Conservation (phyloP, 2,329 filamentous ascomycete genomes). For the Podosphaera xanthii region DNA sequence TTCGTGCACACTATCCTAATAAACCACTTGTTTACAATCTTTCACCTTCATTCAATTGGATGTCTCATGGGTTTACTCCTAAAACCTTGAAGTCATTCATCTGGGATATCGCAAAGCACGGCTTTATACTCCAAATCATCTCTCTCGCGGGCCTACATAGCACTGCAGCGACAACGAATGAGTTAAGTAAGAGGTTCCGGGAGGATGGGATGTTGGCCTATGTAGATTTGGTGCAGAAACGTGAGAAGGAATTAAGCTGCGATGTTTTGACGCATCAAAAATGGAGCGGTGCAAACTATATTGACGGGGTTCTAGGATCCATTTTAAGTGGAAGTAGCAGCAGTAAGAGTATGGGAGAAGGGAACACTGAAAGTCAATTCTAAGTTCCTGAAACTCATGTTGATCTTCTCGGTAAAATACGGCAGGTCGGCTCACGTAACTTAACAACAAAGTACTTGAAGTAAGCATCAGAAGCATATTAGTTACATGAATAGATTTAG, state of each 20-base stretch:
- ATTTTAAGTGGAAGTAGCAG: constrained; percentile 82
- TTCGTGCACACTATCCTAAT: constrained; percentile 43
- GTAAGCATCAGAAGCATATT: too few relatives aligned
- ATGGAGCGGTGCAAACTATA: constrained; percentile 45
- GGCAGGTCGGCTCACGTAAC: too few relatives aligned
- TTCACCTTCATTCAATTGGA: constrained; percentile 96
- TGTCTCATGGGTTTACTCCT: constrained; percentile 75
- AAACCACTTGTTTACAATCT: constrained; percentile 96
- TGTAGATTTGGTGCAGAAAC: constrained; percentile 73
- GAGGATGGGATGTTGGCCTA: constrained; percentile 91
- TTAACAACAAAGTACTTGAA: too few relatives aligned
- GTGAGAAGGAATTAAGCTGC: constrained; percentile 52
- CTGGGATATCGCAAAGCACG: constrained; percentile 84
- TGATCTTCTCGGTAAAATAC: too few relatives aligned
- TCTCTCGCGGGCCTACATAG: constrained; percentile 44
- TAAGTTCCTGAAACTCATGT: not conserved
- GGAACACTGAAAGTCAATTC: constrained; percentile 65
- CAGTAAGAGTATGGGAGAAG: constrained; percentile 83
- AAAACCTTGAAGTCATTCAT: constrained; percentile 73
- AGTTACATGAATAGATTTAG: too few relatives aligned
- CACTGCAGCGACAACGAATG: constrained; percentile 39
- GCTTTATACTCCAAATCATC: constrained; percentile 48
- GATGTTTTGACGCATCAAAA: constrained; percentile 21
- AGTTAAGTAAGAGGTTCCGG: constrained; percentile 66
- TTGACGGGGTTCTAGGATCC: constrained; percentile 72